Conservation (phyloP, 78 protist species). For the Dictyostelium citrinum region DNA sequence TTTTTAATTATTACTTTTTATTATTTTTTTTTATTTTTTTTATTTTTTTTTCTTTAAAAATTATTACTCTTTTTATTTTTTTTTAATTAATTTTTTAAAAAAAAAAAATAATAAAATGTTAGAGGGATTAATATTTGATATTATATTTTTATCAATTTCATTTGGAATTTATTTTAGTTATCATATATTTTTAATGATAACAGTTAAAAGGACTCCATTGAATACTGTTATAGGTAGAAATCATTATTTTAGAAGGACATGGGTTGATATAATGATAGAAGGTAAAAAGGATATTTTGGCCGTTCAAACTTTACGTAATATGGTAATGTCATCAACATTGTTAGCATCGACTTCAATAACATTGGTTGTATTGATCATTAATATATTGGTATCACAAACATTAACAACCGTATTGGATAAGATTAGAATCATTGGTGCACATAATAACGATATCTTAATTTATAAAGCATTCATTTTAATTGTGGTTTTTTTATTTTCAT, state of each 20-base stretch:
- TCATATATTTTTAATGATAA: conserved; percentile 11
- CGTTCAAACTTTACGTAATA: conserved; percentile 30
- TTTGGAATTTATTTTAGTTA: not conserved
- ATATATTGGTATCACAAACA: conserved; percentile 16
- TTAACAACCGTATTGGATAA: not conserved
- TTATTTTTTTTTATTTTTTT: too few relatives aligned
- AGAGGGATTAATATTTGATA: conserved; percentile 58
- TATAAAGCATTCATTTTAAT: conserved; percentile 51
- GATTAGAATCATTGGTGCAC: conserved; percentile 47
- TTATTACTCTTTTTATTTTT: too few relatives aligned
- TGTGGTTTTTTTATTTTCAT: conserved; percentile 31
- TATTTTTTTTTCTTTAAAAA: too few relatives aligned
- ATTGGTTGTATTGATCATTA: conserved; percentile 31
- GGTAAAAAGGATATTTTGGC: conserved; percentile 57
- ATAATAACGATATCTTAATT: not conserved
- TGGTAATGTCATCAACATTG: conserved; percentile 51
- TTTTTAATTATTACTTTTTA: too few relatives aligned
- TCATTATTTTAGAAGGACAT: conserved; percentile 6
- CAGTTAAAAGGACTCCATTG: not conserved
- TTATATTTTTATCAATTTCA: conserved; percentile 34
- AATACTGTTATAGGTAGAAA: conserved; percentile 65
- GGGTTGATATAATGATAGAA: conserved; percentile 20
- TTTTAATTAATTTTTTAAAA: not conserved
- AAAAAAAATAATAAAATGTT: conserved; percentile 15
- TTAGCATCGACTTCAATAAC: conserved; percentile 59